A percentile compares a stretch with the other conserved stretches of the same genome.
Conservation (phyloP, 2,329 filamentous ascomycete genomes). For the Phaeosphaeriaceae sp. region DNA sequence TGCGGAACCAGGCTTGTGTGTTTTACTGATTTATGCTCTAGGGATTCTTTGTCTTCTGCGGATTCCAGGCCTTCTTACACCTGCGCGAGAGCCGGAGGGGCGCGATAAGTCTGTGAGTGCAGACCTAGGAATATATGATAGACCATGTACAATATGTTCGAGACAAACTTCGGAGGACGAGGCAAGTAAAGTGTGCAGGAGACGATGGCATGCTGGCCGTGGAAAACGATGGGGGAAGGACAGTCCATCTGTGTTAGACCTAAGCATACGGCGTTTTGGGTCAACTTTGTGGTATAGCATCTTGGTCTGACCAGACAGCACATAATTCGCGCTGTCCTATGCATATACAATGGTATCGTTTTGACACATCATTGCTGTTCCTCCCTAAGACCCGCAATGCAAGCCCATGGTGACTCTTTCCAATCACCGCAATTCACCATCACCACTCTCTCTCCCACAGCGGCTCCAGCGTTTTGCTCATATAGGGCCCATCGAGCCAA, state of each 20-base stretch:
- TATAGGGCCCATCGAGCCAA: constrained; percentile 87
- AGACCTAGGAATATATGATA: not conserved
- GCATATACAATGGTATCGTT: not conserved
- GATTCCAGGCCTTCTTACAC: constrained; percentile 86
- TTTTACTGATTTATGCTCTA: constrained; percentile 2
- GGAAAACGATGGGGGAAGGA: constrained; percentile 1
- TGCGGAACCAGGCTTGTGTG: no score
- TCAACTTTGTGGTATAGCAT: not conserved
- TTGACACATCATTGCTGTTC: not conserved
- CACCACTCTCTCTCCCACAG: constrained; percentile 43
- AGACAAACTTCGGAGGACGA: no score
- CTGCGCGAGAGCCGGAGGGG: constrained; percentile 82
- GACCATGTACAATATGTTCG: not conserved
- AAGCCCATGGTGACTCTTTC: not conserved
- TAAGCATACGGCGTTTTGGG: not conserved
- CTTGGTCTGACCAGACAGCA: not conserved
- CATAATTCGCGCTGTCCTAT: not conserved
- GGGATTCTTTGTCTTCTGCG: constrained; percentile 92
- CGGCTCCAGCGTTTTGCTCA: constrained; percentile 47
- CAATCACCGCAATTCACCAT: not conserved
- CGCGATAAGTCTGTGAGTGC: constrained; percentile 73
- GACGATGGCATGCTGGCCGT: not conserved
- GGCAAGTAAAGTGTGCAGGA: no score
- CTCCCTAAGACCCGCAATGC: not conserved
- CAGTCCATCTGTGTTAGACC: not conserved